A percentile compares a stretch with the other conserved stretches of the same genome.
phyloP scores from a whole-genome alignment of 805 yeast genomes.

The Wickerhamiella nectarea region DNA sequence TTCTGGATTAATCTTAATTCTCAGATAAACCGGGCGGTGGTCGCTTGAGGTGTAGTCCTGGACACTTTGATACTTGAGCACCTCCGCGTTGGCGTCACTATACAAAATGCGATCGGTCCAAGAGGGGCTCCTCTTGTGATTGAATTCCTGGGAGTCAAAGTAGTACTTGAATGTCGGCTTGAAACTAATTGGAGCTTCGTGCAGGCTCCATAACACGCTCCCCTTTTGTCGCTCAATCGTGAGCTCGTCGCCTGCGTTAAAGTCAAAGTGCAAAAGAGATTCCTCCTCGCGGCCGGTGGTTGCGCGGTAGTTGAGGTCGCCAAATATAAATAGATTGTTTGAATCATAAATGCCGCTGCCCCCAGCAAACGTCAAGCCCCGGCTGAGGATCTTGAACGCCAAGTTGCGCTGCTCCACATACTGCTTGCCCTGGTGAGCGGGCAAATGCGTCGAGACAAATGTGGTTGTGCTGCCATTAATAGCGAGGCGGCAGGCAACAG shows the following conservation, averaged over 20 bases:
- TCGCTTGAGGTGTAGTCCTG: constrained; percentile 45
- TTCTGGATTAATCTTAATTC: constrained; percentile 32
- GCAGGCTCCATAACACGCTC: constrained; percentile 45
- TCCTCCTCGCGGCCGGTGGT: background rate
- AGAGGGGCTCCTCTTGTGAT: constrained; percentile 53
- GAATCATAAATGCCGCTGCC: constrained; percentile 23
- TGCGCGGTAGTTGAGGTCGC: constrained; percentile 76
- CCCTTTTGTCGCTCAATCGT: constrained; percentile 30
- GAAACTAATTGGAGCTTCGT: constrained; percentile 52
- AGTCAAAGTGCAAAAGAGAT: constrained; percentile 13
- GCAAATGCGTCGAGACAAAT: constrained; percentile 56
- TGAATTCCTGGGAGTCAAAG: constrained; percentile 37
- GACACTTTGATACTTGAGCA: constrained; percentile 38
- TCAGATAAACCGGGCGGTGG: constrained; percentile 63
- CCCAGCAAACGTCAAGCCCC: constrained; percentile 42
- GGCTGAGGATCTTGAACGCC: constrained; percentile 38
- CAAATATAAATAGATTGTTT: constrained; percentile 57
- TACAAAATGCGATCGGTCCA: constrained; percentile 84
- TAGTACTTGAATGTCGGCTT: constrained; percentile 70
- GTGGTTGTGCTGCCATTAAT: constrained; percentile 34
- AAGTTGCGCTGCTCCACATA: constrained; percentile 37
- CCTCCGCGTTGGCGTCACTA: constrained; percentile 31
- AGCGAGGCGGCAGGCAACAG: constrained; percentile 43
- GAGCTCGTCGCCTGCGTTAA: constrained; percentile 38
- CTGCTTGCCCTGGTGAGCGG: constrained; percentile 59